Base-by-base conservation (phyloP, 176 grass and related monocot species). In the Oryza glumipatula region DNA sequence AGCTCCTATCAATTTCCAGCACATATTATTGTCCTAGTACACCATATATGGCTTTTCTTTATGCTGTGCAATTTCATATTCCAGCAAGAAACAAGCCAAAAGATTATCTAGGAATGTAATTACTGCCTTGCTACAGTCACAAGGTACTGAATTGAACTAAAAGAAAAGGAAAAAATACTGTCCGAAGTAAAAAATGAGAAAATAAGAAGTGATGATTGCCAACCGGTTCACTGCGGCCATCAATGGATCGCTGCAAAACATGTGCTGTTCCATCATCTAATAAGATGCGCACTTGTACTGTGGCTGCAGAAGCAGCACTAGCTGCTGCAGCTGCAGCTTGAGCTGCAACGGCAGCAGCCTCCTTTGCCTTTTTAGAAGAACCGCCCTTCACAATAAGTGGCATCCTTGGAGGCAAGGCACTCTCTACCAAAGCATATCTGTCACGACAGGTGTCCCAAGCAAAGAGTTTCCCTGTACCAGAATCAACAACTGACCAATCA, bases 321-420 rank as follows among this genome's bases (percentile, higher is more conserved):
- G 96, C 96, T 71, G 96, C 96, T 41, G 91, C 91, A 17, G 89
- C 93, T 28, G 89, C 93, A 72, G 96, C 96, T 90, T 94, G 93
- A 88, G 96, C 96, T 74, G 93, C 93, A 13, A 91, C 91, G 6
- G 96, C 96, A 3, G 93, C 96, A 35, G 96, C 96, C 87, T 99
- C 96, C 85, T 95, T 94, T 81, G 96, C 96, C 68, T 96, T 99
- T 86, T 94, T 98, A 72, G 96, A 98, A 77, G 96, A 96, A 83
- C 96, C 88, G 19, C 93, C 89, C 92, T 99, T 99, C 22, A 86
- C 88, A 70, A 92, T 74, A 83, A 88, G 93, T 66, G 91, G 93
- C 87, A 94, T 92, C 87, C 93, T 88, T 85, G 96, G 96, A 88
- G 88, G 74, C 79, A 99, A 81, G 36, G 89, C 83, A 66, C 91